These are phyloP conservation scores for Diaporthe capsici DNA, from an alignment of 2,329 filamentous ascomycete genomes.

Conservation along the genomic window DNA sequence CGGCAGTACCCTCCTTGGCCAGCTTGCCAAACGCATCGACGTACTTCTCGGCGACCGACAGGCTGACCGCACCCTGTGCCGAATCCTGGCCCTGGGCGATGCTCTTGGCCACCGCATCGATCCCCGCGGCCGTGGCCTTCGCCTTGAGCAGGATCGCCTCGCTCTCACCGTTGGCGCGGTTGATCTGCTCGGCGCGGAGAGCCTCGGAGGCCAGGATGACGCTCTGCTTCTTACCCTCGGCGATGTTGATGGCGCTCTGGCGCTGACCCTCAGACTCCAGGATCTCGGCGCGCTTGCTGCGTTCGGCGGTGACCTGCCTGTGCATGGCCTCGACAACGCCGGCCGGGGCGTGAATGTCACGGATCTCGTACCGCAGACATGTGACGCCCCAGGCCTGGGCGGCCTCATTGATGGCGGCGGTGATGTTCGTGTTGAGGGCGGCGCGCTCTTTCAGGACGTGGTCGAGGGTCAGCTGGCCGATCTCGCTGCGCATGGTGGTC, in stretches of 20 bases:
- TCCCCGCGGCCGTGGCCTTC: constrained; percentile 86
- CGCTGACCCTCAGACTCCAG: constrained; percentile 96
- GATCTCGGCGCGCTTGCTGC: constrained; percentile 97
- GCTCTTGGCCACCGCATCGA: constrained; percentile 84
- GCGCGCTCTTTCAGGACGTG: constrained; percentile 98
- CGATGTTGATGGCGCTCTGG: constrained; percentile 98
- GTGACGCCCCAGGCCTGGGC: constrained; percentile 97
- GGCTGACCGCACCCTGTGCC: constrained; percentile 86
- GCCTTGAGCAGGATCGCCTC: constrained; percentile 93
- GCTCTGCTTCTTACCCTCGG: constrained; percentile 96
- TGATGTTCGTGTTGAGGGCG: constrained; percentile 97
- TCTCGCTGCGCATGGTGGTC: constrained; percentile 99
- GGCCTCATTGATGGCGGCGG: constrained; percentile 98
- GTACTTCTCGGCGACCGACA: constrained; percentile 96
- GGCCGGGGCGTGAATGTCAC: constrained; percentile 96
- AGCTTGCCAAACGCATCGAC: constrained; percentile 92
- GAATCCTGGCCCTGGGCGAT: constrained; percentile 81
- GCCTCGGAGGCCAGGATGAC: constrained; percentile 97
- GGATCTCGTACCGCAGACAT: constrained; percentile 96
- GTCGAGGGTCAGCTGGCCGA: constrained; percentile 95
- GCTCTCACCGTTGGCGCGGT: constrained; percentile 91
- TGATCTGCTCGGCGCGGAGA: constrained; percentile 90
- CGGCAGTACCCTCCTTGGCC: constrained; percentile 94
- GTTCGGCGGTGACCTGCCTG: constrained; percentile 95
- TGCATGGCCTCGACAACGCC: constrained; percentile 98